phyloP scores from a whole-genome alignment of 768 basidiomycete species.

The Psilocybe cyanescens region DNA sequence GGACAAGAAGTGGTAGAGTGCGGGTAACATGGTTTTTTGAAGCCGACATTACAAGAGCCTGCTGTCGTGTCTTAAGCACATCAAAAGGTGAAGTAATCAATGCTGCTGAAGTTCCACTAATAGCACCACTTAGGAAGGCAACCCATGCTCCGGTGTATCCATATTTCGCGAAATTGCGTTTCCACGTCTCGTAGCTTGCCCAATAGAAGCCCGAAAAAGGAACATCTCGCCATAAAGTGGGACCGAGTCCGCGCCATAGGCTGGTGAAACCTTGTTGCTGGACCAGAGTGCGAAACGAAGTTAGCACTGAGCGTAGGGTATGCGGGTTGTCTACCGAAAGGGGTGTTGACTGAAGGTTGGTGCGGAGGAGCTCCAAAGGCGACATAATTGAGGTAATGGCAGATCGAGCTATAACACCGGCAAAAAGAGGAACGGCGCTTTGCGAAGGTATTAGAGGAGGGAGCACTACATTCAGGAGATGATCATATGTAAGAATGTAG shows the following conservation, averaged over 20 bases:
- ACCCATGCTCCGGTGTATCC: constrained; percentile 64
- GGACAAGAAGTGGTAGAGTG: constrained; percentile 66
- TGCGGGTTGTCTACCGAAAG: constrained; percentile 69
- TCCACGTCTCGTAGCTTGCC: constrained; percentile 91
- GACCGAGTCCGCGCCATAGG: constrained; percentile 90
- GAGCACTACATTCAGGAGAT: constrained; percentile 67
- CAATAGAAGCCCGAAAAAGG: constrained; percentile 98
- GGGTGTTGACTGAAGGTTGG: constrained; percentile 91
- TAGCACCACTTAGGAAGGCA: constrained; percentile 89
- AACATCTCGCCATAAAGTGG: constrained; percentile 96
- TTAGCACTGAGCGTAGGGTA: constrained; percentile 75
- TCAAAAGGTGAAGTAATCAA: constrained; percentile 94
- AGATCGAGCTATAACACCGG: constrained; percentile 84
- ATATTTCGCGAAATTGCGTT: constrained; percentile 57
- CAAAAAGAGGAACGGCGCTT: constrained; percentile 68
- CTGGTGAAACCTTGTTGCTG: constrained; percentile 65
- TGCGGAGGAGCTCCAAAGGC: constrained; percentile 91
- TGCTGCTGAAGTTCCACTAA: constrained; percentile 86
- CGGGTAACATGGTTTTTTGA: constrained; percentile 44
- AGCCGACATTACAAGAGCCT: constrained; percentile 75
- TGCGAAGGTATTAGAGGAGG: constrained; percentile 61
- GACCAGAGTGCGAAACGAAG: constrained; percentile 62
- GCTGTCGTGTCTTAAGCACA: constrained; percentile 93
- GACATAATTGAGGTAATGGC: constrained; percentile 78
- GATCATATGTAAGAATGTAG: constrained; percentile 97